Evolutionary conservation across 2,329 filamentous ascomycete genomes (phyloP), one percentile per base, ranked within the genome.

Genomic region (Xylaria sp.): DNA sequence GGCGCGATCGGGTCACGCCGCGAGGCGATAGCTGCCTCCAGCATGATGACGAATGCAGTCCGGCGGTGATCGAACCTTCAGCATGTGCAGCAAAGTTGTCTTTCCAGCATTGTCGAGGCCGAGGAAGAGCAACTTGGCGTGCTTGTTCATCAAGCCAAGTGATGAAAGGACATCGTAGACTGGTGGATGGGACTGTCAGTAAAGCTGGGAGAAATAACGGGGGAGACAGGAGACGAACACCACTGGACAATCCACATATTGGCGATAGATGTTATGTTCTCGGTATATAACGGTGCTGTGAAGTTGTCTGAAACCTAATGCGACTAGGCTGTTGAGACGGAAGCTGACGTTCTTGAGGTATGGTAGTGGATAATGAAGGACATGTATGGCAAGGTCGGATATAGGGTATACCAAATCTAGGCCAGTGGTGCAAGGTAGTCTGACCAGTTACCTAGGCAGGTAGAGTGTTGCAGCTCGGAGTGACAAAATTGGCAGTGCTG

Each of bases 61-160:
- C 58, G 65, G 54, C 44, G 44, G 61, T 25, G 47, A 66, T 81
- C 87, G 77, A 82, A 94, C 92, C 92, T 97, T 97, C 83, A 97
- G 83, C 94, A 97, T 97, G 84, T 97, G 94, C 79, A 97, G 85
- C 76, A 97, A 86, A 53, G 94, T 97, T 63, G 94, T 97, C 87
- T 97, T 97, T 83, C 94, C 94, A 60, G 94, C 94, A 84, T 97
- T 97, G 82, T 97, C 94, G 71, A 97, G 91, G 76, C 94, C 94
- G 72, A 97, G 90, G 85, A 97, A 97, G 68, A 97, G 88, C 69
- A 97, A 89, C 88, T 97, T 97, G 78, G 93, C 94, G 82, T 97
- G 93, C 88, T 97, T 97, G 89, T 97, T 97, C 75, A 95, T 86
- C 78, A 97, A 87, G 77, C 94, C 94, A 72, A 97, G 88, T 73